Evolutionary conservation across 2,329 filamentous ascomycete genomes (phyloP).

Genomic region (Xylaria sp.): DNA sequence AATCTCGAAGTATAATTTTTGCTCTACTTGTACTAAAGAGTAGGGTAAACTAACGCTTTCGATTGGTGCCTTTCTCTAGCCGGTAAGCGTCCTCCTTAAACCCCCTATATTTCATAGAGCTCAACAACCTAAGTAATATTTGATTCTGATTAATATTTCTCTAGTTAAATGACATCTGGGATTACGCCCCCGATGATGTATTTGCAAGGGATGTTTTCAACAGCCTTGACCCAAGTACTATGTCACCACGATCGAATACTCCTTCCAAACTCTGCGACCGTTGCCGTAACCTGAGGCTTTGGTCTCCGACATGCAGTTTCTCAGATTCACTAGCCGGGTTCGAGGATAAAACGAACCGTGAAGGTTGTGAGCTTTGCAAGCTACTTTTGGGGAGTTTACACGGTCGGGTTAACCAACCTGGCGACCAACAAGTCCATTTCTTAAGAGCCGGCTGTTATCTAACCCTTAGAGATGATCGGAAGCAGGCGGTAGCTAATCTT

Average conservation of each 20-base stretch:
- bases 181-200: not conserved
- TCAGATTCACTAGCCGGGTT: not conserved
- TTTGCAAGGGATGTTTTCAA: not conserved
- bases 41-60: not conserved
- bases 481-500: not conserved
- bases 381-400: not conserved
- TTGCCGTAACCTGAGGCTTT: not conserved
- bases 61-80: not conserved
- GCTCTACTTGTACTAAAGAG: not conserved
- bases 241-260: not conserved
- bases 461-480: not conserved
- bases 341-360: not conserved
- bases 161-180: conserved; percentile 1
- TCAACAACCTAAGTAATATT: not conserved
- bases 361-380: not conserved
- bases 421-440: not conserved
- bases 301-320: conserved; percentile 2
- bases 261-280: not conserved
- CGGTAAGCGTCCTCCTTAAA: not conserved
- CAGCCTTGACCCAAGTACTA: not conserved
- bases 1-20: not conserved
- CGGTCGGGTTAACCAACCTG: not conserved
- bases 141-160: not conserved
- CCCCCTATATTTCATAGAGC: not conserved
- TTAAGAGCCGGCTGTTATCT: not conserved